Evolutionary conservation across 441 rosid genomes (phyloP).

Genomic region (Gossypium lobatum): DNA sequence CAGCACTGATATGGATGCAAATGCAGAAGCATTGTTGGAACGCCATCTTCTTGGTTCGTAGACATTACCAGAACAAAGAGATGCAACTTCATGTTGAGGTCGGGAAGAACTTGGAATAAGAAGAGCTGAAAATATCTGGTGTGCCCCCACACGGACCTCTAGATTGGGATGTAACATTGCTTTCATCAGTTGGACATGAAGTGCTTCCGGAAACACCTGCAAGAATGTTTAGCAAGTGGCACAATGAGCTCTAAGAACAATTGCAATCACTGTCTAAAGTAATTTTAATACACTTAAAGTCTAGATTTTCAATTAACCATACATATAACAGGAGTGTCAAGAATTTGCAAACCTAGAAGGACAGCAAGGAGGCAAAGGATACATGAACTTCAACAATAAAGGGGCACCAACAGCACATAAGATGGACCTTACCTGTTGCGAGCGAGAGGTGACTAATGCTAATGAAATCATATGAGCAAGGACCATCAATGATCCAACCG

Average conservation of each 20-base stretch:
- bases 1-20: conserved; percentile 65
- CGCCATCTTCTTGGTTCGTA: conserved; percentile 66
- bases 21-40: conserved; percentile 64
- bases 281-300: neutral
- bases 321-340: neutral
- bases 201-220: conserved; percentile 81
- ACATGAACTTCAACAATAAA: neutral
- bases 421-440: conserved; percentile 53
- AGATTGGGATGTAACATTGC: conserved; percentile 86
- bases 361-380: neutral
- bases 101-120: conserved; percentile 57
- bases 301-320: neutral
- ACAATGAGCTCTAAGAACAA: conserved; percentile 11
- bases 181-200: conserved; percentile 74
- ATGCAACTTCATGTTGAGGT: conserved; percentile 46
- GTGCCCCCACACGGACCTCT: conserved; percentile 87
- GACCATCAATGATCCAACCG: conserved; percentile 69
- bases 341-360: conserved; percentile 3
- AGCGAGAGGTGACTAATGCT: conserved; percentile 45
- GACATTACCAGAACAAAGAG: conserved; percentile 51
- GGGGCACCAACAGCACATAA: neutral
- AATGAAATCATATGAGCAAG: conserved; percentile 79
- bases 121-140: conserved; percentile 79
- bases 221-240: conserved; percentile 13
- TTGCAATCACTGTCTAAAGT: neutral